Percentiles rank a stretch among this genome's conserved stretches.
phyloP scores from a whole-genome alignment of 2,329 filamentous ascomycete species.

The Coniochaeta sp. region DNA sequence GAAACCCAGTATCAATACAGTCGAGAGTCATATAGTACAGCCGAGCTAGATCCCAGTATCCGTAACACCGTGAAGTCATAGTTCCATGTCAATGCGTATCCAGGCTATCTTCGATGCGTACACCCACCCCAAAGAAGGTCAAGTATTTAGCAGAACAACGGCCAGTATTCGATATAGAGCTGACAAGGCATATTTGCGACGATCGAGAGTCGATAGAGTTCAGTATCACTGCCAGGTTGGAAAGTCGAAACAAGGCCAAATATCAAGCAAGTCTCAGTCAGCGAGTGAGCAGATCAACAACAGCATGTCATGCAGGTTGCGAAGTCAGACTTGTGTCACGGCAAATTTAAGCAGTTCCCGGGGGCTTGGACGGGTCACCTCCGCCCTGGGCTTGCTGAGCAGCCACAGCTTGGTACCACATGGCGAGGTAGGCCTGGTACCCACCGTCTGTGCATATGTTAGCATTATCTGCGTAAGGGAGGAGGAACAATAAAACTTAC shows the following conservation, averaged over 20 bases:
- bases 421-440: slow-evolving; percentile 70
- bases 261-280: not conserved
- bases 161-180: not conserved
- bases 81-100: not conserved
- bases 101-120: not conserved
- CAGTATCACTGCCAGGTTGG: too few species aligned
- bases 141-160: not conserved
- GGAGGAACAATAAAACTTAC: slow-evolving; percentile 33
- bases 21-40: not conserved
- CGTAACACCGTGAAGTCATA: not conserved
- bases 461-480: slow-evolving; percentile 7
- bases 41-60: not conserved
- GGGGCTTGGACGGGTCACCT: slow-evolving; percentile 10
- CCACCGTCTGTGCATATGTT: slow-evolving; percentile 58
- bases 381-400: slow-evolving; percentile 18
- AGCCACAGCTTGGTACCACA: slow-evolving; percentile 68
- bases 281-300: slow-evolving; percentile 13
- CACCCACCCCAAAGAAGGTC: too few species aligned
- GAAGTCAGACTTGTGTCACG: slow-evolving; percentile 5
- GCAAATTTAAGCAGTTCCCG: slow-evolving; percentile 15
- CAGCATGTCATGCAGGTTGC: slow-evolving; percentile 13
- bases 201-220: too few species aligned
- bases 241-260: not conserved
- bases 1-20: not conserved
- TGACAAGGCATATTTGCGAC: not conserved